A percentile compares a stretch with the other conserved stretches of the same genome.
These are phyloP conservation scores for Rhodamnia rubescens DNA, from an alignment of 345 rosid genomes.

Conservation along the genomic window DNA sequence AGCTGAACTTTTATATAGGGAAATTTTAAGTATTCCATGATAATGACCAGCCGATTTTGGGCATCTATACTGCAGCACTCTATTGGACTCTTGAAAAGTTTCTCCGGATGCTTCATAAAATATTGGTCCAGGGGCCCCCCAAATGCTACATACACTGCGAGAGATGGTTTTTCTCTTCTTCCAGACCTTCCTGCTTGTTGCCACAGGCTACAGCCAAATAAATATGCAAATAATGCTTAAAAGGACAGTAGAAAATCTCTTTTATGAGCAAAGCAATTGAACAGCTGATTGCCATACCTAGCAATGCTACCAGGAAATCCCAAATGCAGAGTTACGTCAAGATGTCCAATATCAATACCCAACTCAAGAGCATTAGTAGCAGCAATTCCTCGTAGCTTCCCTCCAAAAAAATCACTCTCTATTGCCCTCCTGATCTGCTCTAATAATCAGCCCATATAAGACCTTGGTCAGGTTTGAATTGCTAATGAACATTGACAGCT, in stretches of 20 bases:
- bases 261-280: background rate
- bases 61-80: constrained; percentile 87
- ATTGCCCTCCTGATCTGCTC: constrained; percentile 76
- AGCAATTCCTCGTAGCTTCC: constrained; percentile 83
- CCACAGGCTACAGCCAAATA: constrained; percentile 54
- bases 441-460: background rate
- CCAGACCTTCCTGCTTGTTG: constrained; percentile 99
- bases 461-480: background rate
- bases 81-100: constrained; percentile 69
- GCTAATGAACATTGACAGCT: background rate
- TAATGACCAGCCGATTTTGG: constrained; percentile 61
- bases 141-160: constrained; percentile 83
- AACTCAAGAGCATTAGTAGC: constrained; percentile 96
- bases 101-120: constrained; percentile 76
- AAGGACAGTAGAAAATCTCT: background rate
- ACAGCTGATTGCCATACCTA: constrained; percentile 36
- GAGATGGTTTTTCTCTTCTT: constrained; percentile 76
- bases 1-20: background rate
- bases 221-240: background rate
- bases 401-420: constrained; percentile 73
- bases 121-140: constrained; percentile 84
- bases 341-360: constrained; percentile 96
- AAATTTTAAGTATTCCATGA: background rate
- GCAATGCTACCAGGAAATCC: constrained; percentile 97
- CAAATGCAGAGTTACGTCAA: constrained; percentile 88